These are phyloP conservation scores for Stagonosporopsis tanaceti DNA, from an alignment of 2,329 filamentous ascomycete species.

Conservation along the genomic window DNA sequence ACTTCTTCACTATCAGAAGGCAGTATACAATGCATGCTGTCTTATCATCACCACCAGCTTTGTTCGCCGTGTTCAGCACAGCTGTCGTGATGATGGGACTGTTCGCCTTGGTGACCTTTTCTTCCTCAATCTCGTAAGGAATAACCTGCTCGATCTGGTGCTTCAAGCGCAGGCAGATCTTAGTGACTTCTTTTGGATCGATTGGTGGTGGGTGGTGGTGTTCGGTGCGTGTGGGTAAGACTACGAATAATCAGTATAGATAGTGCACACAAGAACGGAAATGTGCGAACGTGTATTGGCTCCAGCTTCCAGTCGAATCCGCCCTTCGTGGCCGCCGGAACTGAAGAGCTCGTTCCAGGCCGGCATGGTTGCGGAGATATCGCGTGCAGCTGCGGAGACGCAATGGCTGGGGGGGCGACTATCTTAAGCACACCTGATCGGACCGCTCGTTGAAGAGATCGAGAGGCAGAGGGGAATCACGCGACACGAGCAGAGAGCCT, in stretches of 20 bases:
- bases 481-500: conserved; percentile 5
- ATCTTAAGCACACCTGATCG: neutral
- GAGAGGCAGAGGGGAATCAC: conserved; percentile 1
- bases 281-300: conserved; percentile 47
- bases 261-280: neutral
- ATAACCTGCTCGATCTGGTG: conserved; percentile 90
- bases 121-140: conserved; percentile 86
- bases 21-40: conserved; percentile 83
- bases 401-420: neutral
- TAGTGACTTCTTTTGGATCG: conserved; percentile 81
- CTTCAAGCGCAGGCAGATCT: conserved; percentile 86
- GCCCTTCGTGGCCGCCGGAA: conserved; percentile 48
- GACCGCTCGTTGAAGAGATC: neutral
- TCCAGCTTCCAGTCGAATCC: conserved; percentile 53
- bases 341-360: conserved; percentile 50
- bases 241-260: conserved; percentile 49
- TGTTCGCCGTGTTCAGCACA: conserved; percentile 81
- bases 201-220: conserved; percentile 71
- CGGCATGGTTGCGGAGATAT: conserved; percentile 44
- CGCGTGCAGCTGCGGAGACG: neutral
- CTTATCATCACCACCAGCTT: conserved; percentile 80
- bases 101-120: conserved; percentile 78
- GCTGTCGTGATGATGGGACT: conserved; percentile 82
- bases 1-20: conserved; percentile 75
- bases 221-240: conserved; percentile 71